These are phyloP conservation scores for Lactarius trivialis DNA, from an alignment of 768 basidiomycete genomes.

Conservation along the genomic window DNA sequence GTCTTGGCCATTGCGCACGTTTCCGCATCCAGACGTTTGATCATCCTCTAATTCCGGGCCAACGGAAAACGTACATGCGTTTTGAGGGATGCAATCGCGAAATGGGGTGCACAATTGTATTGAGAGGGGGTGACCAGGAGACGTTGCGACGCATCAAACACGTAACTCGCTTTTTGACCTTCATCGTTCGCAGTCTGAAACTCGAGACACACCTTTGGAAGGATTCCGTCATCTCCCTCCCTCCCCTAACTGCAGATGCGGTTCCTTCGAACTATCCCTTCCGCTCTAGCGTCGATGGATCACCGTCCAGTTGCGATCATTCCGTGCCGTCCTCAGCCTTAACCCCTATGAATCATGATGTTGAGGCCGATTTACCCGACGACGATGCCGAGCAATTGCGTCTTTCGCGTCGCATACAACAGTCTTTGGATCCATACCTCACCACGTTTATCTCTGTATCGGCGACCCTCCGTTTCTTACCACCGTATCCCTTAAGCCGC, in stretches of 20 bases:
- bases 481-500: constrained; percentile 78
- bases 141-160: constrained; percentile 83
- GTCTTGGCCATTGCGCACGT: constrained; percentile 77
- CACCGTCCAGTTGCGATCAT: neutral
- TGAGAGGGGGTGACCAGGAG: constrained; percentile 81
- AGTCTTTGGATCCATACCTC: constrained; percentile 77
- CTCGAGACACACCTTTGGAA: constrained; percentile 94
- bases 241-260: constrained; percentile 58
- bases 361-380: constrained; percentile 40
- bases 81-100: constrained; percentile 94
- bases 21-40: constrained; percentile 93
- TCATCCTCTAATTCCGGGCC: constrained; percentile 88
- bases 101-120: constrained; percentile 89
- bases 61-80: constrained; percentile 93
- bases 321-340: neutral
- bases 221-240: constrained; percentile 74
- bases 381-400: constrained; percentile 66
- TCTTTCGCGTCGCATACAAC: constrained; percentile 71
- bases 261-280: constrained; percentile 39
- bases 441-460: constrained; percentile 91
- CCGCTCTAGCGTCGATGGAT: neutral
- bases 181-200: constrained; percentile 89
- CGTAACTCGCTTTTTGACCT: constrained; percentile 85
- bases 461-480: constrained; percentile 84
- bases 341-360: neutral